Base-by-base conservation (phyloP, 208 protist species). In the Leishmania arabica region DNA sequence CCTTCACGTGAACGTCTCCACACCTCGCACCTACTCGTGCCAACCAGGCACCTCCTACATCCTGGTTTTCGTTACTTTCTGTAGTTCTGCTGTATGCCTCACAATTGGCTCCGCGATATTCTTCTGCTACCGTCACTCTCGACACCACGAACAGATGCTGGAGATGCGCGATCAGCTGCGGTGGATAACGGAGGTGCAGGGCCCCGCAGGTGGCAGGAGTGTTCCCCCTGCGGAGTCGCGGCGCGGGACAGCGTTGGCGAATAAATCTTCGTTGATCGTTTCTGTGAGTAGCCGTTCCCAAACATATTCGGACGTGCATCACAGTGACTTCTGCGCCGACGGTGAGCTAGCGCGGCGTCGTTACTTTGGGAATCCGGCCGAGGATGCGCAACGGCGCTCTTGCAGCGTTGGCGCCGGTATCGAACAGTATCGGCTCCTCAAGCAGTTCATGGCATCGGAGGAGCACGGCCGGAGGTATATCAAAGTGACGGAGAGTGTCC, bases 41-140 rank as follows among this genome's bases (percentile, higher is more conserved):
- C 45, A 64, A 54, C 72, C 31, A 19, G 89, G 91, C 40, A 56
- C 45, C 15, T 85, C 86, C 13, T 77, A 84, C 7, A 15, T 58
- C 21, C 37, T 90, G 8, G 80, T 88, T 40, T 77, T 92, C 13
- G 81, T 71, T 11, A 73, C 47, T 53, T 83, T 85, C 49, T 54
- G 85, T 17, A 68, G 92, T 3, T 60, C 60, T 42, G 11, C 53
- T n/a, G 4, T 88, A 11, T 73, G 76, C 70, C 7, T 82, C 19
- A 31, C 88, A 42, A 1, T 85, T 7, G 54, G 73, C 47, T 51
- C 40, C 6, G 27, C 65, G 0, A 42, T 86, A 51, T 69, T 85
- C 27, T 31, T 70, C 9, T 71, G 54, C 64, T 69, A 81, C 64
- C 37, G 7, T 47, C 69, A 49, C 37, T 51, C 66, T 0, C 68